A percentile compares a stretch with the other conserved stretches of the same genome.
phyloP scores from a whole-genome alignment of 768 basidiomycete species.

The Cystofilobasidium ferigula region DNA sequence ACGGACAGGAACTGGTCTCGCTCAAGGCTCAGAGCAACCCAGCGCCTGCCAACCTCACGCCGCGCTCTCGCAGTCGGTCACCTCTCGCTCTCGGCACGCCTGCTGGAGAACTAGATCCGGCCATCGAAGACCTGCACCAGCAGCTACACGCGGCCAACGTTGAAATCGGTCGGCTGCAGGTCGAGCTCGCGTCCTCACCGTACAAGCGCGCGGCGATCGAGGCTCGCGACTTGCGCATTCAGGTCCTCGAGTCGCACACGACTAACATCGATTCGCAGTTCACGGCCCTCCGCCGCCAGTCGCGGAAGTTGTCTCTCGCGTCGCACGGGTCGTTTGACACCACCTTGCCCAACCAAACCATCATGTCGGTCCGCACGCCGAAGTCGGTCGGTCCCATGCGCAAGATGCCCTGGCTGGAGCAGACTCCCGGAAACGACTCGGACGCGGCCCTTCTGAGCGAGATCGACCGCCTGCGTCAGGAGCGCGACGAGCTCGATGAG shows the following conservation, averaged over 20 bases:
- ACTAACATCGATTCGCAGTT: conserved; percentile 54
- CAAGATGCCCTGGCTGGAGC: conserved; percentile 41
- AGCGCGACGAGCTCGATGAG: conserved; percentile 68
- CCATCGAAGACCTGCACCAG: conserved; percentile 45
- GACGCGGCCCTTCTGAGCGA: conserved; percentile 58
- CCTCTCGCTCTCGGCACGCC: not conserved
- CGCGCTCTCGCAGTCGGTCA: not conserved
- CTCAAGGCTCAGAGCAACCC: not conserved
- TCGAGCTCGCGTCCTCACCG: conserved; percentile 58
- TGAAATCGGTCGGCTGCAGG: conserved; percentile 61
- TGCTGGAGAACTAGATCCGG: conserved; percentile 19
- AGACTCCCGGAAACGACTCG: conserved; percentile 57
- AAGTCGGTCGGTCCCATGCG: conserved; percentile 50
- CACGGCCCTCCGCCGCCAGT: conserved; percentile 16
- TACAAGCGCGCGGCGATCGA: conserved; percentile 65
- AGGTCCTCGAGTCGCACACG: conserved; percentile 63
- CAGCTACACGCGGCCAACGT: conserved; percentile 67
- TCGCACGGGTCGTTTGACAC: conserved; percentile 51
- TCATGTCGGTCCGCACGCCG: conserved; percentile 23
- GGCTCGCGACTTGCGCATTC: conserved; percentile 63
- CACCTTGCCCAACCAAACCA: conserved; percentile 31
- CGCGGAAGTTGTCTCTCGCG: conserved; percentile 27
- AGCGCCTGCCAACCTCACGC: not conserved
- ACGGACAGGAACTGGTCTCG: not conserved
- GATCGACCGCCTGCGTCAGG: conserved; percentile 25